These are phyloP conservation scores for Dryadomyces sulphureus DNA, from an alignment of 2,329 filamentous ascomycete species.

Conservation along the genomic window DNA sequence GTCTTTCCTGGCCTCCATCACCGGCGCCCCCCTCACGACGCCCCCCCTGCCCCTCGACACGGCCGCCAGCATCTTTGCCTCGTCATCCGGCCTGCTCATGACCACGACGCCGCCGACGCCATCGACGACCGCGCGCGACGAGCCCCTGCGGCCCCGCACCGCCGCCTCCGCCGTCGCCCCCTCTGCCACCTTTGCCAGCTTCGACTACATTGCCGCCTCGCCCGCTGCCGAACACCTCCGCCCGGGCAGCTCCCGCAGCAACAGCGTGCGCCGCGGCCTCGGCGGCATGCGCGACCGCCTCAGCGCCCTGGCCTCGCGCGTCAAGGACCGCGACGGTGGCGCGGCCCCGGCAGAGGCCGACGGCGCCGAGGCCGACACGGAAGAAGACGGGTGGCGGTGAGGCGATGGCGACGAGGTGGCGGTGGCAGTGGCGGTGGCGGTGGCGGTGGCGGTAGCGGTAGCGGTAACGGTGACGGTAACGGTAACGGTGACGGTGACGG, in stretches of 20 bases:
- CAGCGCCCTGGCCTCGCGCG: slow-evolving; percentile 13
- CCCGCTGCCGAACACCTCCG: slow-evolving; percentile 3
- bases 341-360: neutral
- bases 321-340: slow-evolving; percentile 11
- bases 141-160: neutral
- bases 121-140: neutral
- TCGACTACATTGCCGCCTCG: neutral
- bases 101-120: neutral
- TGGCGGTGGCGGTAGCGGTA: no score
- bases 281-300: slow-evolving; percentile 13
- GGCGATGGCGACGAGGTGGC: neutral
- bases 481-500: no score
- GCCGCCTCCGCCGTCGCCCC: neutral
- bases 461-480: no score
- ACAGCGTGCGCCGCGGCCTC: slow-evolving; percentile 4
- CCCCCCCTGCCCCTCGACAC: neutral
- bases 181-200: neutral
- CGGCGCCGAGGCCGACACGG: neutral
- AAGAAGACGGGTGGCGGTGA: neutral
- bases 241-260: neutral
- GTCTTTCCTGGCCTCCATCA: neutral
- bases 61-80: neutral
- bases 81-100: neutral
- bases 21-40: neutral
- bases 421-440: neutral